A percentile compares a stretch with the other conserved stretches of the same genome.
Conservation (phyloP, 2,329 filamentous ascomycete genomes). For the Pezicula rhizophila region DNA sequence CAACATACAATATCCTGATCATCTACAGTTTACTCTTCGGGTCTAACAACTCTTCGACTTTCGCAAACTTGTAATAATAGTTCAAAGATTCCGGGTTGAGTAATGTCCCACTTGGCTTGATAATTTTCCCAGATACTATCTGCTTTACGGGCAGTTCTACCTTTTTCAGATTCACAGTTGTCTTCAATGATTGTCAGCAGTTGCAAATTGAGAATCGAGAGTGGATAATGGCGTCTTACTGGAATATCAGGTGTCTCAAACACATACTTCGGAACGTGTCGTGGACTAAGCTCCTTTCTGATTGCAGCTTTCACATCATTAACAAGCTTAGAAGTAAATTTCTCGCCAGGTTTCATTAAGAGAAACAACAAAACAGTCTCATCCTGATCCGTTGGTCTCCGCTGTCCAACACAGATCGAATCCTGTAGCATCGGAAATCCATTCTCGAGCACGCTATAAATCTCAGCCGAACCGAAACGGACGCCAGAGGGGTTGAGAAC, state of each 20-base stretch:
- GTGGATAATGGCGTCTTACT: constrained; percentile 34
- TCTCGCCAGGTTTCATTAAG: constrained; percentile 51
- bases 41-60: constrained; percentile 54
- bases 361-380: constrained; percentile 55
- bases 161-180: constrained; percentile 79
- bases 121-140: constrained; percentile 68
- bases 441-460: constrained; percentile 68
- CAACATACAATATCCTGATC: no score
- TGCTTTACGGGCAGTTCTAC: constrained; percentile 80
- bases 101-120: constrained; percentile 72
- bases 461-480: constrained; percentile 73
- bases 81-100: constrained; percentile 70
- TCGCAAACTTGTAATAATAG: constrained; percentile 74
- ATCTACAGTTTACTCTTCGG: constrained; percentile 30
- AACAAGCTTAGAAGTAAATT: constrained; percentile 49
- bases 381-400: constrained; percentile 52
- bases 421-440: constrained; percentile 62
- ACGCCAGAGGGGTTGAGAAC: constrained; percentile 76
- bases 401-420: constrained; percentile 74
- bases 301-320: constrained; percentile 59
- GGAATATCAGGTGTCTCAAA: constrained; percentile 80
- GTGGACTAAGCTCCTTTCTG: constrained; percentile 56
- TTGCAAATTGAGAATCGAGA: not conserved
- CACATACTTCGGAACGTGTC: constrained; percentile 73
- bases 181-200: constrained; percentile 37